Base-by-base conservation (phyloP, 257 asterid species). In the Solanum chilense region DNA sequence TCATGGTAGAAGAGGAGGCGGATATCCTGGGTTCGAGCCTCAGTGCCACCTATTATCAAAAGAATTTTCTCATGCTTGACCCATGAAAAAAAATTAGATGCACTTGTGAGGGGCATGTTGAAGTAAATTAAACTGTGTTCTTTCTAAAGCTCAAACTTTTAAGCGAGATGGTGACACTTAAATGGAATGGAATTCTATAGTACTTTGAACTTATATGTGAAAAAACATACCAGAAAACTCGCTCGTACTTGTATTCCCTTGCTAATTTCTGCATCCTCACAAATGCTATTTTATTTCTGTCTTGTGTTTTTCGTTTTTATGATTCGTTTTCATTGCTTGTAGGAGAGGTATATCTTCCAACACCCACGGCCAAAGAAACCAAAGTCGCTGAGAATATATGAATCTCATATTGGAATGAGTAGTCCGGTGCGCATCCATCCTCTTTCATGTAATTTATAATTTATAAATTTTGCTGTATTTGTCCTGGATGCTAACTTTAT, bases 331-430 rank as follows among this genome's bases (percentile, higher is more conserved):
- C 56, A 85, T 87, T 58, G 76, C 89, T 92, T 88, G 89, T 94
- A 97, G 99, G 99, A 96, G 89, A 96, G 87, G 87, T 91, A 95
- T 89, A 87, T 90, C 74, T 97, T 97, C 88, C 91, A 92, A 85
- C 98, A 96, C 90, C 98, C 98, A 84, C 96, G 94, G 90, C 99
- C 99, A 9, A 88, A 91, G 91, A 97, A 90, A 93, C 99, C 99
- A 71, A 92, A 93, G 80, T 97, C 99, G 77, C 93, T 97, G 76
- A 88, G 99, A 88, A 95, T 97, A 89, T 97, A 97, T 21, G 99
- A 97, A 89, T 84, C 93, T 85, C 99, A 97, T 89, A 95, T 97
- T 84, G 99, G 99, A 92, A 97, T 97, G 99, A 97, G 99, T 91
- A 97, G 99, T 87, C 94, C 90, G 95, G 99, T 96, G 93, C 70